Conservation (phyloP, 768 basidiomycete genomes). For the Pulveroboletus sp. region DNA sequence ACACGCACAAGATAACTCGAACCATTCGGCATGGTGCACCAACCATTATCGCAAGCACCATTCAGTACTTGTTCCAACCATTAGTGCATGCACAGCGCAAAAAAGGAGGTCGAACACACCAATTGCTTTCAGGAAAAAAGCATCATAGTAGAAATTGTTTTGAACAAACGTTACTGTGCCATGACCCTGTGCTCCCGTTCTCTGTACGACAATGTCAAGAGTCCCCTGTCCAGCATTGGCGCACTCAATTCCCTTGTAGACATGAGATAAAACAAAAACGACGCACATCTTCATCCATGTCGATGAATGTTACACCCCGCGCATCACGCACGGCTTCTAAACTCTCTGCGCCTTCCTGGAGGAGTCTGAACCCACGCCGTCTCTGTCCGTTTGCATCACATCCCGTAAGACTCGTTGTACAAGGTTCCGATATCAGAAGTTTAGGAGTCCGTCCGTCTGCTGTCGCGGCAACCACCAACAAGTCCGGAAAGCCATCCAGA, state of each 20-base stretch:
- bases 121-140: constrained; percentile 96
- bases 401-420: constrained; percentile 50
- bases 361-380: constrained; percentile 60
- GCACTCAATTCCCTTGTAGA: not conserved
- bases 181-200: constrained; percentile 61
- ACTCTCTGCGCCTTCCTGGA: constrained; percentile 52
- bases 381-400: constrained; percentile 48
- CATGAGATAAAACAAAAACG: not conserved
- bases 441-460: constrained; percentile 48
- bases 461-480: constrained; percentile 55
- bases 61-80: constrained; percentile 62
- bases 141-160: constrained; percentile 98
- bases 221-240: constrained; percentile 54
- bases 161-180: constrained; percentile 78
- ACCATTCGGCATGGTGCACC: constrained; percentile 61
- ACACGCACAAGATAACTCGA: constrained; percentile 71
- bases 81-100: constrained; percentile 1
- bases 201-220: constrained; percentile 87
- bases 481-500: constrained; percentile 91
- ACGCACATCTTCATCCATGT: constrained; percentile 93
- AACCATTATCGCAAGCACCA: constrained; percentile 83
- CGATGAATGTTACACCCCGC: constrained; percentile 71
- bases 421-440: constrained; percentile 61
- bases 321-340: constrained; percentile 74
- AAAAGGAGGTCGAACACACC: constrained; percentile 43